Conservation (phyloP, 768 basidiomycete genomes). For the Kwoniella shandongensis region DNA sequence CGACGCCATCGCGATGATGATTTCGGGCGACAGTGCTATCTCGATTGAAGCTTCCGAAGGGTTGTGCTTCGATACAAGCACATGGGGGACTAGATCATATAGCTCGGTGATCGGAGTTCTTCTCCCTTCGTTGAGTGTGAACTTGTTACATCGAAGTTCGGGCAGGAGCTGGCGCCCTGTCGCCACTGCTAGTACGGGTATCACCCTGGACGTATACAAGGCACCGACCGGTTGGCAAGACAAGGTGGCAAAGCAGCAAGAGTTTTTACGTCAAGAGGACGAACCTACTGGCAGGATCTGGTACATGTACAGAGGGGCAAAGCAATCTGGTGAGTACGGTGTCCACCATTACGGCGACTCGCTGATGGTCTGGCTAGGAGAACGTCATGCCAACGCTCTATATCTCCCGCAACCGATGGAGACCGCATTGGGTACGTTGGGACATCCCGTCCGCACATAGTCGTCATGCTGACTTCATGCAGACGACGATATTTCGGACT, state of each 20-base stretch:
- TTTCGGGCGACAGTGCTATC: slow-evolving; percentile 60
- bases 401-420: slow-evolving; percentile 40
- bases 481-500: slow-evolving; percentile 5
- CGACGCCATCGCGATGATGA: slow-evolving; percentile 62
- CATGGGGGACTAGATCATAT: slow-evolving; percentile 68
- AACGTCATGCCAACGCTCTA: slow-evolving; percentile 26
- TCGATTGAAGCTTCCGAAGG: slow-evolving; percentile 64
- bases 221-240: slow-evolving; percentile 63
- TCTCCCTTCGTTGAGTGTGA: slow-evolving; percentile 60
- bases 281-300: slow-evolving; percentile 61
- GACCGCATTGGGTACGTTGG: background rate
- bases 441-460: background rate
- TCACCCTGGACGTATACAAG: slow-evolving; percentile 68
- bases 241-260: slow-evolving; percentile 60
- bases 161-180: slow-evolving; percentile 66
- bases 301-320: slow-evolving; percentile 31
- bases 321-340: slow-evolving; percentile 7
- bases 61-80: slow-evolving; percentile 68
- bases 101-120: slow-evolving; percentile 65
- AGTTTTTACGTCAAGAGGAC: slow-evolving; percentile 74
- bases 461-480: slow-evolving; percentile 16
- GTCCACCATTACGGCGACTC: background rate
- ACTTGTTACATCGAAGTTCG: slow-evolving; percentile 55
- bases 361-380: slow-evolving; percentile 6
- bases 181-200: slow-evolving; percentile 60